Evolutionary conservation across 2,329 filamentous ascomycete genomes (phyloP).

Genomic region (Ceratocystis lukuohia): DNA sequence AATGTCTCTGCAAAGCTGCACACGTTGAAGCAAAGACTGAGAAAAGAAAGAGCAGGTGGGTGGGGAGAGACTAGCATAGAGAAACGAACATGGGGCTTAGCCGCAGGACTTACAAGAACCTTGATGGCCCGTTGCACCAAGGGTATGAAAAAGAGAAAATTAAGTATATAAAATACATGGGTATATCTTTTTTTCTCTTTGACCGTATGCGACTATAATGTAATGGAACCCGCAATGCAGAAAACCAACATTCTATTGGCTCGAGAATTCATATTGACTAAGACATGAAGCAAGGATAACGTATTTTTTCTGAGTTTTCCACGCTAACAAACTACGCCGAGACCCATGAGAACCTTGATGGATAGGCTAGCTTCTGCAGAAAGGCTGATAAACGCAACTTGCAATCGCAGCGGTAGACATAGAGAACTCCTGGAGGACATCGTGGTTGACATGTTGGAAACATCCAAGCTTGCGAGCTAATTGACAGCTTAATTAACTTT

Average conservation of each 20-base stretch:
- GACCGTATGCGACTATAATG: not conserved
- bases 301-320: not conserved
- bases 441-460: not conserved
- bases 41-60: not conserved
- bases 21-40: not conserved
- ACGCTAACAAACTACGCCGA: not conserved
- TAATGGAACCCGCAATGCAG: not conserved
- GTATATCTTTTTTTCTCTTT: not conserved
- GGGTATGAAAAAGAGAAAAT: not conserved
- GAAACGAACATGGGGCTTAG: conserved; percentile 3
- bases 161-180: not conserved
- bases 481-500: not conserved
- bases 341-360: conserved; percentile 1
- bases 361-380: not conserved
- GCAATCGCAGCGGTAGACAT: not conserved
- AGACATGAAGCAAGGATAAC: not conserved
- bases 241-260: not conserved
- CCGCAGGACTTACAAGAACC: conserved; percentile 12
- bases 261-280: not conserved
- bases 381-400: not conserved
- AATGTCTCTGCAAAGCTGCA: not conserved
- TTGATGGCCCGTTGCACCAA: conserved; percentile 13
- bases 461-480: not conserved
- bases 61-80: not conserved
- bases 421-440: not conserved